Conservation (phyloP, 2,329 filamentous ascomycete genomes). For the Alternaria brassicicola region DNA sequence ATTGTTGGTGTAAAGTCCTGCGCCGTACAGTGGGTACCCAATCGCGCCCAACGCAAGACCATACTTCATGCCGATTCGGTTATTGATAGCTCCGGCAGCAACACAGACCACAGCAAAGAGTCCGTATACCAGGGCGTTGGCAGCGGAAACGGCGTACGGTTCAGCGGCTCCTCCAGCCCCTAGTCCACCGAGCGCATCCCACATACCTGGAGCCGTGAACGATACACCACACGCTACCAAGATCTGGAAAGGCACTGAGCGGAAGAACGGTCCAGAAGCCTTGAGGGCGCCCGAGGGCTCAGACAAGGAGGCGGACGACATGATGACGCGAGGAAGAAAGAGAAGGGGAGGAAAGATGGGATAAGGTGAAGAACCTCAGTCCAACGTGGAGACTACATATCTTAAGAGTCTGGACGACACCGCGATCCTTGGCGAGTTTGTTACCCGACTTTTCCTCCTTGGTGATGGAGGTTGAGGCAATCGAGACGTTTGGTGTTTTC, state of each 20-base stretch:
- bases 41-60: conserved; percentile 52
- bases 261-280: conserved; percentile 32
- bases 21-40: conserved; percentile 51
- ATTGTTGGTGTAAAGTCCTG: conserved; percentile 51
- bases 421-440: neutral
- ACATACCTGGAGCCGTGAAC: conserved; percentile 46
- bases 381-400: conserved; percentile 5
- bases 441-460: conserved; percentile 17
- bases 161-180: conserved; percentile 44
- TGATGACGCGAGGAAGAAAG: conserved; percentile 1
- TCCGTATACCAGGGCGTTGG: conserved; percentile 44
- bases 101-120: conserved; percentile 43
- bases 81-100: conserved; percentile 46
- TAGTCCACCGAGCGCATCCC: conserved; percentile 43
- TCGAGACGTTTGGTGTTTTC: conserved; percentile 14
- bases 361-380: neutral
- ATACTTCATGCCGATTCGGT: conserved; percentile 44
- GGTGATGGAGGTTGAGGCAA: conserved; percentile 6
- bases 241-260: conserved; percentile 44
- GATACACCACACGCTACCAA: conserved; percentile 43
- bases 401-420: conserved; percentile 1
- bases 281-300: conserved; percentile 22
- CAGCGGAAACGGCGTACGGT: conserved; percentile 42
- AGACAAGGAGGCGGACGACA: conserved; percentile 18
- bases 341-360: neutral